A percentile compares a stretch with the other conserved stretches of the same genome.
Evolutionary conservation across 345 rosid genomes (phyloP).

Genomic region (Melaleuca quinquenervia): DNA sequence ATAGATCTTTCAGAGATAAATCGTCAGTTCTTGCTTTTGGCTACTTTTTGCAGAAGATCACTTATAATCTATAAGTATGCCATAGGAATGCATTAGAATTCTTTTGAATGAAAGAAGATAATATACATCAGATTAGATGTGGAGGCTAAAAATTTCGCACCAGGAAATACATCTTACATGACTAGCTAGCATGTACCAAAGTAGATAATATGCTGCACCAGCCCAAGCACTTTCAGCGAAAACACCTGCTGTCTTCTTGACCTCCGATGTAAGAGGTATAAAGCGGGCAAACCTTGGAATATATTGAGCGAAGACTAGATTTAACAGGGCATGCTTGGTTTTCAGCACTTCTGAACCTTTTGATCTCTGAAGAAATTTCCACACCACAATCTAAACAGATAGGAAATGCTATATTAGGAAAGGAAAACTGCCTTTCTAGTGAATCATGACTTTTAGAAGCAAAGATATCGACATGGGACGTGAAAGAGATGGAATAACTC

Average conservation of each 20-base stretch:
- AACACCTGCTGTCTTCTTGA: conserved; percentile 73
- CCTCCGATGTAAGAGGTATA: conserved; percentile 67
- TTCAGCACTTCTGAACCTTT: conserved; percentile 52
- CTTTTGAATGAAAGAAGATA: neutral
- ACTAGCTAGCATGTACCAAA: conserved; percentile 84
- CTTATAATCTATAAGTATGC: neutral
- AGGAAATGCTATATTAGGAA: neutral
- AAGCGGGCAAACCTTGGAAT: conserved; percentile 67
- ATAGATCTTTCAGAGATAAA: neutral
- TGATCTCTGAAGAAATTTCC: conserved; percentile 42
- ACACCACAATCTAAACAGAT: conserved; percentile 50
- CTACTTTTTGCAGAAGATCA: neutral
- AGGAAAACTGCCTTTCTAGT: neutral
- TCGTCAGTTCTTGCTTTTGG: neutral
- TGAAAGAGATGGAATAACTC: neutral
- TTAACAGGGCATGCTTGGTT: conserved; percentile 44
- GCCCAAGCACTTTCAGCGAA: conserved; percentile 81
- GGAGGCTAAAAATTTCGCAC: neutral
- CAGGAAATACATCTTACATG: conserved; percentile 47
- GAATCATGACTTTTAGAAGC: neutral
- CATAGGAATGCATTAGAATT: neutral
- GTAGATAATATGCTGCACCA: conserved; percentile 80
- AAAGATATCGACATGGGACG: neutral
- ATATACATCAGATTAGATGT: neutral
- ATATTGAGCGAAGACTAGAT: conserved; percentile 59